A percentile compares a stretch with the other conserved stretches of the same genome.
Conservation (phyloP, 208 protist genomes). For the Phytomonas francai region DNA sequence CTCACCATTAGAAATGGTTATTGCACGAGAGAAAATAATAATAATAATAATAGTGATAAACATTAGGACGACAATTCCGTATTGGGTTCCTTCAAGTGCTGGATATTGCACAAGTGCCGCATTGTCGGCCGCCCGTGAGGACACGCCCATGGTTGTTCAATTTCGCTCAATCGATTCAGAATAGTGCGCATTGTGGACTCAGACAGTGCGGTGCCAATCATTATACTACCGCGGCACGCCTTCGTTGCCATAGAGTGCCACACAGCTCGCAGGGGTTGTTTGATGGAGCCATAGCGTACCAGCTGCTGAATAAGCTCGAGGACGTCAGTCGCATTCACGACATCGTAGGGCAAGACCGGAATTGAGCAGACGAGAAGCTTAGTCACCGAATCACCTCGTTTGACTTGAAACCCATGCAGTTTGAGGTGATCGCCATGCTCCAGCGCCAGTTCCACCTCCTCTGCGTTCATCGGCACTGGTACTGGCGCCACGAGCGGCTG, state of each 20-base stretch:
- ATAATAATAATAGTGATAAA: background rate
- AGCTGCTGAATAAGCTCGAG: constrained; percentile 83
- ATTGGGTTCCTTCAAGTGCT: constrained; percentile 12
- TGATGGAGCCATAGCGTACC: constrained; percentile 47
- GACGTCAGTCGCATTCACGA: constrained; percentile 78
- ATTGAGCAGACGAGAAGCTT: constrained; percentile 69
- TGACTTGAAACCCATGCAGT: constrained; percentile 86
- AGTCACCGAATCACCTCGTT: constrained; percentile 34
- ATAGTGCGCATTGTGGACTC: constrained; percentile 72
- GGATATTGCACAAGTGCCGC: constrained; percentile 47
- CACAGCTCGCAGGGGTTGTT: constrained; percentile 61
- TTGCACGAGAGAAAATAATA: constrained; percentile 7
- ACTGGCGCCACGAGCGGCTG: constrained; percentile 80
- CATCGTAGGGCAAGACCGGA: constrained; percentile 80
- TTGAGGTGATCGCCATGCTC: constrained; percentile 53
- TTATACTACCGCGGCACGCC: constrained; percentile 89
- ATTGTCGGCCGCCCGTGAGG: constrained; percentile 92
- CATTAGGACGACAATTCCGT: background rate
- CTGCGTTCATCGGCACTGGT: constrained; percentile 54
- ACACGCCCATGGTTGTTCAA: constrained; percentile 93
- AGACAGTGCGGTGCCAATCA: constrained; percentile 87
- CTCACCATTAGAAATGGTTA: background rate
- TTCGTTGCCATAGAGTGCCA: constrained; percentile 90
- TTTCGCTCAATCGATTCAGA: constrained; percentile 48
- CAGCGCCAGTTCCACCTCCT: constrained; percentile 75